Evolutionary conservation across 2,329 filamentous ascomycete species (phyloP).

Genomic region (Aureobasidium pullulans): DNA sequence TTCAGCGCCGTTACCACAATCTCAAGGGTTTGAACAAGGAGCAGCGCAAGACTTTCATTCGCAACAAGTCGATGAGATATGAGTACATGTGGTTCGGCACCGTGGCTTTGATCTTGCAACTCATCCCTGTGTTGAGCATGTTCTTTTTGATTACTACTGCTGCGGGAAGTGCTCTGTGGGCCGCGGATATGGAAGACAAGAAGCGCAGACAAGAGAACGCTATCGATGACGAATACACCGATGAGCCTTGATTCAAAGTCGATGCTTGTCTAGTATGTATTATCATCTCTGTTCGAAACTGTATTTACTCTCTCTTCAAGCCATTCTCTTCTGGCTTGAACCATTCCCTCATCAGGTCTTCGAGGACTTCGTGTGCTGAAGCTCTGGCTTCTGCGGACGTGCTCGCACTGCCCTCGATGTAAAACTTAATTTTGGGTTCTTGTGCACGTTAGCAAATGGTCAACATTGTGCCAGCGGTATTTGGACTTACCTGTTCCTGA

Average conservation of each 20-base stretch:
- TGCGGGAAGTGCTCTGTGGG: constrained; percentile 80
- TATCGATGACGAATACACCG: constrained; percentile 23
- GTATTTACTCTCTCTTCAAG: constrained; percentile 14
- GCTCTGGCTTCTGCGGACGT: constrained; percentile 35
- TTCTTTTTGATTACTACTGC: constrained; percentile 87
- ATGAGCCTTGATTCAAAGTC: constrained; percentile 21
- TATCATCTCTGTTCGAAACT: background rate
- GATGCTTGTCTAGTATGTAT: background rate
- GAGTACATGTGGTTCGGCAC: constrained; percentile 94
- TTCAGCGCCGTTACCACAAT: constrained; percentile 87
- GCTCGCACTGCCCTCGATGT: constrained; percentile 42
- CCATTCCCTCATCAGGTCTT: constrained; percentile 43
- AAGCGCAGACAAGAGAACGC: constrained; percentile 14
- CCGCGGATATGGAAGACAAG: constrained; percentile 62
- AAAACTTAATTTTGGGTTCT: constrained; percentile 60
- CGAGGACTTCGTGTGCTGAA: constrained; percentile 39
- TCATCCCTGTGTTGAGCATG: constrained; percentile 88
- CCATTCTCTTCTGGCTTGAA: constrained; percentile 30
- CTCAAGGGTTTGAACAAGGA: constrained; percentile 67
- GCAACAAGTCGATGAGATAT: constrained; percentile 55
- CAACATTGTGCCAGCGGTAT: too few species aligned
- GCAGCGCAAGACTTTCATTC: constrained; percentile 64
- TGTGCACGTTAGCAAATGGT: background rate
- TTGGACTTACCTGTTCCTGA: constrained; percentile 43
- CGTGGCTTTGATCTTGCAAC: constrained; percentile 54